Evolutionary conservation across 2,329 filamentous ascomycete genomes (phyloP).

Genomic region (Aspergillus tubingensis): DNA sequence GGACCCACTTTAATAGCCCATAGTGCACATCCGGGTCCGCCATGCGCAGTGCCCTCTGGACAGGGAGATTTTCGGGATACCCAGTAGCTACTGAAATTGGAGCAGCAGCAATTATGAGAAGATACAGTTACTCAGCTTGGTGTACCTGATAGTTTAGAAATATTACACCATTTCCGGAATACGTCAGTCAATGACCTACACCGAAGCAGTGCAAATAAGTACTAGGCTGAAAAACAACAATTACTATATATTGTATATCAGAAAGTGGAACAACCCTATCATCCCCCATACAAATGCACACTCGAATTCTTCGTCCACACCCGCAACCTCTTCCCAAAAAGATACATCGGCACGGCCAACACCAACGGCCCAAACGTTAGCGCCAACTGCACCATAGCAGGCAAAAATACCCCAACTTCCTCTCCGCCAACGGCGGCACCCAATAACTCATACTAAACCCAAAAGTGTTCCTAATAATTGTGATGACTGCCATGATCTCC

Average conservation of each 20-base stretch:
- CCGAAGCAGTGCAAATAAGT: too few species aligned
- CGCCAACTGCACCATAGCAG: constrained; percentile 6
- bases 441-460: constrained; percentile 13
- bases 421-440: not conserved
- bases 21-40: not conserved
- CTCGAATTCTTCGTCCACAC: not conserved
- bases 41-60: not conserved
- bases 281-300: constrained; percentile 1
- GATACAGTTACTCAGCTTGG: too few species aligned
- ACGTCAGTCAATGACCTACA: too few species aligned
- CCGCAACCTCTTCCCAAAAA: constrained; percentile 5
- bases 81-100: too few species aligned
- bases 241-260: too few species aligned
- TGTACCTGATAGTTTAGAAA: too few species aligned
- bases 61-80: not conserved
- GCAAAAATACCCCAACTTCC: not conserved
- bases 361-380: constrained; percentile 5
- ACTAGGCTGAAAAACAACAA: too few species aligned
- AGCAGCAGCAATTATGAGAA: too few species aligned
- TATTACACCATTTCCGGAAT: too few species aligned
- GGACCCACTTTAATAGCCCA: too few species aligned
- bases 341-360: not conserved
- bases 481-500: constrained; percentile 9
- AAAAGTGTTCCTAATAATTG: constrained; percentile 8
- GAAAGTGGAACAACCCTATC: accelerated